A percentile compares a stretch with the other conserved stretches of the same genome.
These are phyloP conservation scores for Trichoderma harzianum DNA, from an alignment of 2,329 filamentous ascomycete genomes.

Conservation along the genomic window DNA sequence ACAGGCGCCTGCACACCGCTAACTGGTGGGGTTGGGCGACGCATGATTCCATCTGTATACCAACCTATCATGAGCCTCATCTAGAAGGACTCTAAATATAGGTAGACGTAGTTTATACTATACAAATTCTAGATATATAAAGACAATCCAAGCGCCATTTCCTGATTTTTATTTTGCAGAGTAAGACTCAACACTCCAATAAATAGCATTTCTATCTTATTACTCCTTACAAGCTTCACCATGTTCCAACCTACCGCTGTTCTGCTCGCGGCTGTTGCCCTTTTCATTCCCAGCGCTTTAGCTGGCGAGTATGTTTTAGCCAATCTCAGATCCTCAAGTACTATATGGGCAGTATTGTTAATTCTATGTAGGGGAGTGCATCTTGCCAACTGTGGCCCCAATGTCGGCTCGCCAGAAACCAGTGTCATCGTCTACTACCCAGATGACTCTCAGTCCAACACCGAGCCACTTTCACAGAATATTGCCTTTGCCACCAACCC, in stretches of 20 bases:
- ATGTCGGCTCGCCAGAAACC: background rate
- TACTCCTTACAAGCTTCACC: background rate
- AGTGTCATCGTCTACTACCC: constrained; percentile 9
- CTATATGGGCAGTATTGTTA: background rate
- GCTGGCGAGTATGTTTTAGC: constrained; percentile 8
- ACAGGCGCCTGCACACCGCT: background rate
- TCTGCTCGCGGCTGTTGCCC: background rate
- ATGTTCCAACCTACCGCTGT: constrained; percentile 1
- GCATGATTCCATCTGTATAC: background rate
- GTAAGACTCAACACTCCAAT: background rate
- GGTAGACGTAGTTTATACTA: background rate
- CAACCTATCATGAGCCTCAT: background rate
- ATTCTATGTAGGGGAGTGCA: background rate
- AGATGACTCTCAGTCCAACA: constrained; percentile 3
- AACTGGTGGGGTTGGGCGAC: background rate
- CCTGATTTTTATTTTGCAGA: background rate
- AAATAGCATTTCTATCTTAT: background rate
- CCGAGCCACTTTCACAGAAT: background rate
- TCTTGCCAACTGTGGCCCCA: constrained; percentile 6
- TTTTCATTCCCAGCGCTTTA: background rate
- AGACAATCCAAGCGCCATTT: background rate
- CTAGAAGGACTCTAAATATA: background rate
- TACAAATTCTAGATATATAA: background rate
- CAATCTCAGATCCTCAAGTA: background rate
- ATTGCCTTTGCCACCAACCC: constrained; percentile 1